phyloP scores from a whole-genome alignment of 768 basidiomycete genomes.

The Clitopilus hobsonii region DNA sequence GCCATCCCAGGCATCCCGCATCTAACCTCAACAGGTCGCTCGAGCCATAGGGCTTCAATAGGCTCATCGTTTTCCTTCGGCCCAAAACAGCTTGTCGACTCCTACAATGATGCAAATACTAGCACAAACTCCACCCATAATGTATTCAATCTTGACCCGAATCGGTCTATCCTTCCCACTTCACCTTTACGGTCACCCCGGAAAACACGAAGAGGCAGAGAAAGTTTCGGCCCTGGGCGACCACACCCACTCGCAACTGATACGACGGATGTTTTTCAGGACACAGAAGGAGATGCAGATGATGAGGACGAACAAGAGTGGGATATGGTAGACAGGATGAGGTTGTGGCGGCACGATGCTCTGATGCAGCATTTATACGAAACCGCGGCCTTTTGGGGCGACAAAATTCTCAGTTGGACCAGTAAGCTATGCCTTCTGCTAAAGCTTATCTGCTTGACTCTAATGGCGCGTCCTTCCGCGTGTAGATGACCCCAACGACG shows the following conservation, averaged over 20 bases:
- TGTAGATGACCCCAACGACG: slow-evolving; percentile 92
- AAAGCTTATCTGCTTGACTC: background rate
- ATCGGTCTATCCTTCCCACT: slow-evolving; percentile 68
- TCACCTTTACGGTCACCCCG: slow-evolving; percentile 68
- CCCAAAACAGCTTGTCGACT: slow-evolving; percentile 70
- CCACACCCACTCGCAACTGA: slow-evolving; percentile 77
- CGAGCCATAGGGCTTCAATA: slow-evolving; percentile 63
- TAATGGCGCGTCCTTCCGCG: slow-evolving; percentile 2
- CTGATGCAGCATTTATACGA: slow-evolving; percentile 98
- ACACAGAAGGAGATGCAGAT: slow-evolving; percentile 56
- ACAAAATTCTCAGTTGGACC: slow-evolving; percentile 95
- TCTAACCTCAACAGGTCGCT: slow-evolving; percentile 49
- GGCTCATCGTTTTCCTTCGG: slow-evolving; percentile 83
- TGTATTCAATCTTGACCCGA: slow-evolving; percentile 70
- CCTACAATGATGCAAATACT: slow-evolving; percentile 61
- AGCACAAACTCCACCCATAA: slow-evolving; percentile 53
- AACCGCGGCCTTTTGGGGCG: slow-evolving; percentile 97
- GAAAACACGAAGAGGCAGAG: slow-evolving; percentile 48
- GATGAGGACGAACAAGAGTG: slow-evolving; percentile 63
- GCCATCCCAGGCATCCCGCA: slow-evolving; percentile 42
- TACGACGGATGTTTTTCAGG: slow-evolving; percentile 72
- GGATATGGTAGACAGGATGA: slow-evolving; percentile 92
- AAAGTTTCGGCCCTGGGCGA: slow-evolving; percentile 31
- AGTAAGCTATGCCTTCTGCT: slow-evolving; percentile 53
- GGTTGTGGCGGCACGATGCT: slow-evolving; percentile 96